Conservation (phyloP, 192 early-diverging fungal species). For the Coemansia sp. region DNA sequence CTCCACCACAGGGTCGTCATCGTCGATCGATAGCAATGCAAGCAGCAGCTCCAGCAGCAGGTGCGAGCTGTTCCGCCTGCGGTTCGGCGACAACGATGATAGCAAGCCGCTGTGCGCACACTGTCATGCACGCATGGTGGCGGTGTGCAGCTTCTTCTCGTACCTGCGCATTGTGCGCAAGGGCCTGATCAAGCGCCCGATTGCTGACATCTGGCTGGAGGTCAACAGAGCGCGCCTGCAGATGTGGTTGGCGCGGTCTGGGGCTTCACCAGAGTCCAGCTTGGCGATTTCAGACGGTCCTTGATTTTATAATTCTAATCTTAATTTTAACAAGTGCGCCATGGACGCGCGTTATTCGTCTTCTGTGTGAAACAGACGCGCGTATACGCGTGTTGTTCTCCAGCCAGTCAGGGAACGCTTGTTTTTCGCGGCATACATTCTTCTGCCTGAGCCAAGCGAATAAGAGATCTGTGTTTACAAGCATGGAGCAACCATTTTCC, state of each 20-base stretch:
- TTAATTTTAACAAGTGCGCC: background rate
- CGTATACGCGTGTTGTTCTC: background rate
- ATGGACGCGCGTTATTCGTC: background rate
- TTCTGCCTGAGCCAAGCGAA: background rate
- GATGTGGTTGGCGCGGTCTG: conserved; percentile 51
- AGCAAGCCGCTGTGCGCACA: conserved; percentile 46
- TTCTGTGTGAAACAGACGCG: background rate
- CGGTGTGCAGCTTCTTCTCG: conserved; percentile 52
- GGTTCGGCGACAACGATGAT: conserved; percentile 45
- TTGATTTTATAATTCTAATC: background rate
- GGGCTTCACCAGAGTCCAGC: conserved; percentile 39
- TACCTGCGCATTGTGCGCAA: conserved; percentile 48
- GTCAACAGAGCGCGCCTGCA: conserved; percentile 47
- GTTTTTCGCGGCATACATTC: background rate
- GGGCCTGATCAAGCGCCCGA: conserved; percentile 48
- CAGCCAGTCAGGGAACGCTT: background rate
- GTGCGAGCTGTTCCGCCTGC: conserved; percentile 37
- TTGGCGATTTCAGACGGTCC: conserved; percentile 19
- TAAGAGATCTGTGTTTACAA: too few relatives aligned
- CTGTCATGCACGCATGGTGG: conserved; percentile 46
- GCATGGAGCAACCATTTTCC: too few relatives aligned
- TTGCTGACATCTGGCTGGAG: conserved; percentile 52
- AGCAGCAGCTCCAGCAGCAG: background rate
- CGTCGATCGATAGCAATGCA: background rate
- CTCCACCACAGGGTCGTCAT: conserved; percentile 15